phyloP scores from a whole-genome alignment of 225 moss, liverwort and hornwort species.

The Straminergon stramineum region DNA sequence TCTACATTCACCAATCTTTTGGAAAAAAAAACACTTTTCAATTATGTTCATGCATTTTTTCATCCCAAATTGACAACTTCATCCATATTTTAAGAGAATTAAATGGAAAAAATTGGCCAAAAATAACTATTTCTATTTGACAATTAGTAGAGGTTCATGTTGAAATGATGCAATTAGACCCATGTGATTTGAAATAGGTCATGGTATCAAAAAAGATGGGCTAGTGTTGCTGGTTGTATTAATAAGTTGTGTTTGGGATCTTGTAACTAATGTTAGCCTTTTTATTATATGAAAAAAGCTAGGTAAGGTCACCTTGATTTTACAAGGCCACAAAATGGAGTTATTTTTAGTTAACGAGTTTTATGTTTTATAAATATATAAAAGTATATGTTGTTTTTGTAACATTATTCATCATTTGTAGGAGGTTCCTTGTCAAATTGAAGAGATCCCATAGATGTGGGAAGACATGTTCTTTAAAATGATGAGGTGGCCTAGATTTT shows the following conservation, averaged over 20 bases:
- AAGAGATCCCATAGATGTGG: rapidly evolving
- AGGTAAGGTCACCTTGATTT: neutral
- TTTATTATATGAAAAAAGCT: neutral
- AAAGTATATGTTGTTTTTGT: neutral
- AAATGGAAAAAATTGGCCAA: neutral
- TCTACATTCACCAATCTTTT: neutral
- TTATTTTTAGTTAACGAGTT: neutral
- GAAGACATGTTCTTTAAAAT: no score
- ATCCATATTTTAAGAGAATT: neutral
- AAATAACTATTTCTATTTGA: neutral
- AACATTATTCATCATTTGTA: neutral
- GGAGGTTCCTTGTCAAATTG: neutral
- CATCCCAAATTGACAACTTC: neutral
- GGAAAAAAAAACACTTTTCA: neutral
- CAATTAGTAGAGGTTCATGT: neutral
- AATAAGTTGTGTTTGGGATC: neutral
- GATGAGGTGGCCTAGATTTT: neutral
- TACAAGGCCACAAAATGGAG: neutral
- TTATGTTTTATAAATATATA: no score
- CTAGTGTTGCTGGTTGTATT: rapidly evolving
- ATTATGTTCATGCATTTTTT: neutral
- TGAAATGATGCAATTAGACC: neutral
- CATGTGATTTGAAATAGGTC: neutral
- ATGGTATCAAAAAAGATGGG: neutral
- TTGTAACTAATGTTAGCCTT: neutral